phyloP scores from a whole-genome alignment of 192 early-diverging fungal genomes.

The Jimgerdemannia lactiflua region DNA sequence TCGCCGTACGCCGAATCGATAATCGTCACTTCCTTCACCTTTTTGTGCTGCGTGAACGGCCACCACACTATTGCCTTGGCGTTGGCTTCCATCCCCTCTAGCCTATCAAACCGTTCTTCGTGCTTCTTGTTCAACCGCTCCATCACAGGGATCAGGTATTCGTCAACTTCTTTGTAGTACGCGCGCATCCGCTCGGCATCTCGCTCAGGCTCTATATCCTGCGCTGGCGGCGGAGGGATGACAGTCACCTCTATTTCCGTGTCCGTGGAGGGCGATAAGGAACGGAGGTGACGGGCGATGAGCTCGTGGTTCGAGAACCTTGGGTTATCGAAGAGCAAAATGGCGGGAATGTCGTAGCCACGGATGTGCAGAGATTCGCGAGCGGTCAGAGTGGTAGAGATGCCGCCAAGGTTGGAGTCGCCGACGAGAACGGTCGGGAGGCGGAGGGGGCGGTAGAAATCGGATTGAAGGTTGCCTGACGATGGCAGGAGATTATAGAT shows the following conservation, averaged over 20 bases:
- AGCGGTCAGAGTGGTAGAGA: constrained; percentile 75
- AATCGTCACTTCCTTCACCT: constrained; percentile 54
- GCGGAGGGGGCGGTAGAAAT: constrained; percentile 65
- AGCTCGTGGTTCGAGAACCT: constrained; percentile 58
- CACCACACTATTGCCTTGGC: constrained; percentile 64
- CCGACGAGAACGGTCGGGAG: constrained; percentile 73
- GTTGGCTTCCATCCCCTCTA: constrained; percentile 51
- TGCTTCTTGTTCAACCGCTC: constrained; percentile 44
- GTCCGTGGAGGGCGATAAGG: constrained; percentile 27
- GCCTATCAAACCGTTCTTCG: constrained; percentile 44
- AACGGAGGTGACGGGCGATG: background rate
- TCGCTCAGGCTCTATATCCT: constrained; percentile 25
- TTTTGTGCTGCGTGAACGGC: constrained; percentile 78
- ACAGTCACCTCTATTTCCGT: constrained; percentile 25
- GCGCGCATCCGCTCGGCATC: constrained; percentile 54
- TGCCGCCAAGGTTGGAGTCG: constrained; percentile 77
- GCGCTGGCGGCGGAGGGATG: constrained; percentile 46
- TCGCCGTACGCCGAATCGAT: constrained; percentile 76
- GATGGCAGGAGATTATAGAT: background rate
- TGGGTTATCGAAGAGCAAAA: constrained; percentile 64
- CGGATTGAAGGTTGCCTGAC: constrained; percentile 61
- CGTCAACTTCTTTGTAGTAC: constrained; percentile 54
- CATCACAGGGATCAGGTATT: constrained; percentile 40
- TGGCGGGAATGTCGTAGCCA: constrained; percentile 65
- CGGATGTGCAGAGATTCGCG: constrained; percentile 67